Evolutionary conservation across 768 basidiomycete genomes (phyloP).

Genomic region (Mycena olivaceomarginata): DNA sequence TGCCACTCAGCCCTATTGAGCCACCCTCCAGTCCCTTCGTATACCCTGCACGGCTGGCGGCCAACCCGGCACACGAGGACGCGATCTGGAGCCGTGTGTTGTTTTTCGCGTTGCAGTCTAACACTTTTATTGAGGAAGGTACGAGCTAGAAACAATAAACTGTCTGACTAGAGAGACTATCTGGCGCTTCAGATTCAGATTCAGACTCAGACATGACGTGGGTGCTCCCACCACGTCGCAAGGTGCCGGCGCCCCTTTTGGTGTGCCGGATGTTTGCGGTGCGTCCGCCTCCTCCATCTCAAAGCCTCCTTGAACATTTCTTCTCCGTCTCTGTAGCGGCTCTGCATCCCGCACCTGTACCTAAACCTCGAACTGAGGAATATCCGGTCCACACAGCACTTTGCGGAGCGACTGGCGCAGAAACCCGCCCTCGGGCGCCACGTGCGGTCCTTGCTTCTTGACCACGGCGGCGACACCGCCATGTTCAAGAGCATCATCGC

Average conservation of each 20-base stretch:
- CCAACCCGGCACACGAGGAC: constrained; percentile 10
- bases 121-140: background rate
- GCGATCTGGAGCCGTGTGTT: constrained; percentile 29
- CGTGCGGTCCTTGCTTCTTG: background rate
- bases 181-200: no score
- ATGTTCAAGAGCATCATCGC: background rate
- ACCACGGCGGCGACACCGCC: background rate
- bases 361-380: background rate
- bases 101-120: constrained; percentile 3
- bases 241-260: background rate
- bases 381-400: background rate
- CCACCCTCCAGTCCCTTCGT: background rate
- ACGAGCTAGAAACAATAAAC: no score
- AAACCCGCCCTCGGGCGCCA: constrained; percentile 3
- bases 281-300: background rate
- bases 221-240: background rate
- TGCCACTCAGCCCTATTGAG: background rate
- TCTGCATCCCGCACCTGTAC: constrained; percentile 23
- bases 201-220: no score
- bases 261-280: constrained; percentile 29
- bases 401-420: background rate
- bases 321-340: background rate
- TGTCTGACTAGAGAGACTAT: no score
- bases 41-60: constrained; percentile 12
- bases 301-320: background rate